Conservation (phyloP, 2,329 filamentous ascomycete genomes). For the Onygena corvina region DNA sequence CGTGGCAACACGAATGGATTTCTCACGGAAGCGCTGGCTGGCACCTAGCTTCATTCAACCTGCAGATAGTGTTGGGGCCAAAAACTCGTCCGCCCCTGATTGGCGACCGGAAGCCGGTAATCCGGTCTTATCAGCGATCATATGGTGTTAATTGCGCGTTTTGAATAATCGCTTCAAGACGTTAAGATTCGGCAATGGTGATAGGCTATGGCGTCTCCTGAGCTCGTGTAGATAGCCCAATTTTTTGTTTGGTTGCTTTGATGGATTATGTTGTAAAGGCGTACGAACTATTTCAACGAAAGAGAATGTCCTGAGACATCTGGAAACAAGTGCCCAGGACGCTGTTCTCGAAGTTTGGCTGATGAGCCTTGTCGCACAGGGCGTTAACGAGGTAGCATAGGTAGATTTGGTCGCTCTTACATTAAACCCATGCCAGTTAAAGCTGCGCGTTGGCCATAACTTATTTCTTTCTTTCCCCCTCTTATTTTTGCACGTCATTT, state of each 20-base stretch:
- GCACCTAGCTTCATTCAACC: background rate
- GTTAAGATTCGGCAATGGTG: background rate
- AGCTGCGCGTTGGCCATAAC: background rate
- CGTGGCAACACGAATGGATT: background rate
- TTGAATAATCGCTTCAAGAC: background rate
- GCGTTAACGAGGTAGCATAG: background rate
- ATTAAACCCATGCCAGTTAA: slow-evolving; percentile 3
- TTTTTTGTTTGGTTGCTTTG: slow-evolving; percentile 5
- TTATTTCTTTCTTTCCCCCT: too few species aligned
- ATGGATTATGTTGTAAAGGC: slow-evolving; percentile 1
- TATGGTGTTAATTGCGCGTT: background rate
- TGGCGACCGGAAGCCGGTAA: background rate
- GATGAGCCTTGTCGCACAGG: slow-evolving; percentile 5
- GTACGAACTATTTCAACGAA: slow-evolving; percentile 5
- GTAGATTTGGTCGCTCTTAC: background rate
- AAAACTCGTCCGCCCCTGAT: background rate
- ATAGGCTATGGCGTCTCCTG: background rate
- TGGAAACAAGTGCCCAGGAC: background rate
- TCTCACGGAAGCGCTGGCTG: background rate
- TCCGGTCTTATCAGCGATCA: slow-evolving; percentile 3
- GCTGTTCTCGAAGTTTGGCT: slow-evolving; percentile 7
- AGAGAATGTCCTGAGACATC: slow-evolving; percentile 6
- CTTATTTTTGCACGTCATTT: too few species aligned
- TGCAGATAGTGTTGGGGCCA: background rate
- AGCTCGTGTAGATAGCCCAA: background rate